Conservation (phyloP, 1,139 yeast genomes). For the Kodamaea sp. region DNA sequence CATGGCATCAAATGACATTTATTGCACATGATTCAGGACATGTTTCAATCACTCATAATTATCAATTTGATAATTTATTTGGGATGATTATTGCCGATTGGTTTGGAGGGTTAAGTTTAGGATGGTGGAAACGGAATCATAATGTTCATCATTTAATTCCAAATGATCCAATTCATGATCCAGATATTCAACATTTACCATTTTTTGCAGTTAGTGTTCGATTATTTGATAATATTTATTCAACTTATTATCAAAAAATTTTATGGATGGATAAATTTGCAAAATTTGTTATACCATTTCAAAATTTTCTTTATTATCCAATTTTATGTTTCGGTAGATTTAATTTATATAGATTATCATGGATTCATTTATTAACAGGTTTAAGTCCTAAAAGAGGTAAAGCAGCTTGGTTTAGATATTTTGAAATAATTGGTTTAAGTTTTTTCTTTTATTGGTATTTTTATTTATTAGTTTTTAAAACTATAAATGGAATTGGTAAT, state of each 20-base stretch:
- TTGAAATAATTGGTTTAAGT: slow-evolving; percentile 65
- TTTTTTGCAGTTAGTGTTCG: slow-evolving; percentile 82
- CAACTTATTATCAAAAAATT: slow-evolving; percentile 71
- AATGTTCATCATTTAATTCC: slow-evolving; percentile 87
- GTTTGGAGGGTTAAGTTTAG: slow-evolving; percentile 82
- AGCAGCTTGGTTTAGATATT: slow-evolving; percentile 84
- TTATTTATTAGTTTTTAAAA: slow-evolving; percentile 53
- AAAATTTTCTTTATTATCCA: slow-evolving; percentile 72
- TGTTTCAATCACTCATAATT: slow-evolving; percentile 75
- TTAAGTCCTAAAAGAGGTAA: slow-evolving; percentile 68
- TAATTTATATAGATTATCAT: slow-evolving; percentile 75
- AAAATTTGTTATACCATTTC: slow-evolving; percentile 53
- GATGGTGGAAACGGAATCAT: slow-evolving; percentile 95
- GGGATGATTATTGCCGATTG: slow-evolving; percentile 75
- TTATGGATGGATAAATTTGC: slow-evolving; percentile 70
- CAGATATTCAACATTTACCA: slow-evolving; percentile 90
- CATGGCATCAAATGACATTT: slow-evolving; percentile 89
- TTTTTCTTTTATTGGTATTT: slow-evolving; percentile 79
- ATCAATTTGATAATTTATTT: slow-evolving; percentile 69
- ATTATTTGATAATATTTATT: slow-evolving; percentile 63
- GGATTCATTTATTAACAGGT: slow-evolving; percentile 70
- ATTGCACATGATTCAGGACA: slow-evolving; percentile 92
- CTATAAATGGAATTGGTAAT: slow-evolving; percentile 49
- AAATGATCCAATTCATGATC: slow-evolving; percentile 90
- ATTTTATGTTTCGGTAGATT: slow-evolving; percentile 81